Evolutionary conservation across 2,329 filamentous ascomycete species (phyloP).

Genomic region (Fusarium sp.): DNA sequence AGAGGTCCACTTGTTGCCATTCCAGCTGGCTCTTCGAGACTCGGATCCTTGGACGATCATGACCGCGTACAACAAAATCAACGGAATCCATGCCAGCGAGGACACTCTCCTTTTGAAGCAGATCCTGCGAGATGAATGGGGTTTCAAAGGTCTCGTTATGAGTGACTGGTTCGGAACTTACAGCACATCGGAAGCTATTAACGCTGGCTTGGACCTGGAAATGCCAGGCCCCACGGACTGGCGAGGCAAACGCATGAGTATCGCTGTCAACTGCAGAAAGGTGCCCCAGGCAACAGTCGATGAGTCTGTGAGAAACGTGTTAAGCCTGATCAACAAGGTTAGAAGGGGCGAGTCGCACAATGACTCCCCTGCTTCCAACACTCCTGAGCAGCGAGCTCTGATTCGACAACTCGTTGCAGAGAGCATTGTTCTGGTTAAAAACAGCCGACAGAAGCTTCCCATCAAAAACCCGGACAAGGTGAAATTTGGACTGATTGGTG

Average conservation of each 20-base stretch:
- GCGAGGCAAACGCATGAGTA: conserved; percentile 39
- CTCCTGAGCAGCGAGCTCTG: conserved; percentile 19
- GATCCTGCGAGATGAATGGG: conserved; percentile 48
- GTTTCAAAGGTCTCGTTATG: conserved; percentile 34
- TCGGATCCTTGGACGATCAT: conserved; percentile 53
- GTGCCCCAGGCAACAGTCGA: conserved; percentile 37
- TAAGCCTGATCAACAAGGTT: conserved; percentile 30
- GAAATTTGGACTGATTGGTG: conserved; percentile 51
- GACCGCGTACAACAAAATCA: conserved; percentile 51
- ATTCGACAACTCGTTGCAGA: conserved; percentile 29
- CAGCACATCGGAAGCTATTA: conserved; percentile 45
- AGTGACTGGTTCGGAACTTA: conserved; percentile 52
- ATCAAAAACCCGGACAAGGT: conserved; percentile 39
- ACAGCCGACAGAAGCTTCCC: background rate
- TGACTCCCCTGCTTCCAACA: conserved; percentile 14
- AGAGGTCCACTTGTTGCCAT: conserved; percentile 49
- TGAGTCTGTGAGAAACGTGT: conserved; percentile 40
- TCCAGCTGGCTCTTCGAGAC: conserved; percentile 53
- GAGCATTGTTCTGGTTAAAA: conserved; percentile 27
- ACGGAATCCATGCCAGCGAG: conserved; percentile 50
- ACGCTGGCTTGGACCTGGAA: conserved; percentile 46
- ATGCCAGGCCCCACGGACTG: conserved; percentile 50
- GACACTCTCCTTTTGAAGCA: conserved; percentile 36
- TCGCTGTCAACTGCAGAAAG: conserved; percentile 43
- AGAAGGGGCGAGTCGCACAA: conserved; percentile 1